These are phyloP conservation scores for Malassezia caprae DNA, from an alignment of 1,284 basidiomycete genomes.

Conservation along the genomic window DNA sequence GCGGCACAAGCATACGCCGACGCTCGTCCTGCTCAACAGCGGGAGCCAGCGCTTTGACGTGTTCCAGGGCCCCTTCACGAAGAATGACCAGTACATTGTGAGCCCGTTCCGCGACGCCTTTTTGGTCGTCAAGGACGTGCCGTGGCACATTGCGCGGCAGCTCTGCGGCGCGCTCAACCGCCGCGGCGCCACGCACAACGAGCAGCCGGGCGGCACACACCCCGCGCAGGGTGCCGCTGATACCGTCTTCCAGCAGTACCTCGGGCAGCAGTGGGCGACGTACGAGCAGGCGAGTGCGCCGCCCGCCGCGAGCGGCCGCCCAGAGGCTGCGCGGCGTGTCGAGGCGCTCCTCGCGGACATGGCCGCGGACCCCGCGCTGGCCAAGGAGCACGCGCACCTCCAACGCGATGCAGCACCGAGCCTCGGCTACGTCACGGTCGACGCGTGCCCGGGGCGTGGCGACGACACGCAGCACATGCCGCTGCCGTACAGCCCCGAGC, in stretches of 20 bases:
- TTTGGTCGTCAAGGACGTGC: conserved; percentile 35
- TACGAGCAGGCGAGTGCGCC: background rate
- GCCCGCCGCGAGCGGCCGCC: conserved; percentile 15
- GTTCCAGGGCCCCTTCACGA: conserved; percentile 35
- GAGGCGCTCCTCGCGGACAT: conserved; percentile 3
- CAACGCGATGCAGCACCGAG: conserved; percentile 17
- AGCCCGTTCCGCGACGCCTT: conserved; percentile 41
- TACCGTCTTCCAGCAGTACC: conserved; percentile 23
- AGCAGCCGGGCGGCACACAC: conserved; percentile 21
- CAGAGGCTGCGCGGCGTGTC: conserved; percentile 11
- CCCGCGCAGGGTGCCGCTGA: conserved; percentile 23
- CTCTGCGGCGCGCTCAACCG: conserved; percentile 27
- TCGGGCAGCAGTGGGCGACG: background rate
- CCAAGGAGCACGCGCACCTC: background rate
- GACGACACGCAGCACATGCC: conserved; percentile 39
- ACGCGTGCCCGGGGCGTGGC: conserved; percentile 28
- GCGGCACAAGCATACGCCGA: conserved; percentile 21
- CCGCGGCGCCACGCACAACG: conserved; percentile 23
- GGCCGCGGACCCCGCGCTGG: background rate
- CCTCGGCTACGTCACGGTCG: conserved; percentile 45
- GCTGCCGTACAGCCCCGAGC: conserved; percentile 23
- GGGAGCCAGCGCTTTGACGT: conserved; percentile 43
- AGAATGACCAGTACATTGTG: conserved; percentile 45
- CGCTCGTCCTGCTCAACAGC: conserved; percentile 40
- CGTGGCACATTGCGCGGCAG: conserved; percentile 28